A percentile compares a stretch with the other conserved stretches of the same genome.
Conservation (phyloP, 2,329 filamentous ascomycete species). For the Cercospora sojina region DNA sequence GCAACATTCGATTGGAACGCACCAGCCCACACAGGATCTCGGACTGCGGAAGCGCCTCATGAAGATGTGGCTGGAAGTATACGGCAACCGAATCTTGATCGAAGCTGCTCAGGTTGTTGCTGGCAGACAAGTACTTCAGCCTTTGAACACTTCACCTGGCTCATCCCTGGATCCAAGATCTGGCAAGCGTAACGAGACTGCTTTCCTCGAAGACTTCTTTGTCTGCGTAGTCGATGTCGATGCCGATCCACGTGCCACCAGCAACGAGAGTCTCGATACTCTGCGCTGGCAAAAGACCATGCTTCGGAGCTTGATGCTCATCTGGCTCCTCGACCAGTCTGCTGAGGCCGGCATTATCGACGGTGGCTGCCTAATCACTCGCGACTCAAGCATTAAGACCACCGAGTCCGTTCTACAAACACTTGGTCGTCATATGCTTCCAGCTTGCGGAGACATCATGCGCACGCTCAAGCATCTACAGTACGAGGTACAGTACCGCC, state of each 20-base stretch:
- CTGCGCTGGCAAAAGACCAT: constrained; percentile 54
- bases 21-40: constrained; percentile 56
- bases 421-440: constrained; percentile 55
- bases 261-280: constrained; percentile 12
- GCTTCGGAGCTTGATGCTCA: constrained; percentile 59
- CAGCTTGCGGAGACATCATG: constrained; percentile 58
- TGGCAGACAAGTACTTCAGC: constrained; percentile 47
- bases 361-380: constrained; percentile 51
- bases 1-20: constrained; percentile 49
- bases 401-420: constrained; percentile 55
- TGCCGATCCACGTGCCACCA: constrained; percentile 3
- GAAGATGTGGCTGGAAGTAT: constrained; percentile 58
- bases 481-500: constrained; percentile 55
- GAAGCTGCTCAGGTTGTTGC: constrained; percentile 59
- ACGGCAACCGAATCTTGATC: constrained; percentile 52
- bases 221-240: constrained; percentile 59
- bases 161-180: constrained; percentile 28
- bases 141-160: constrained; percentile 9
- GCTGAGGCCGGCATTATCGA: constrained; percentile 42
- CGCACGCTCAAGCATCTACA: constrained; percentile 57
- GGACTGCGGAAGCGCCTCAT: constrained; percentile 58
- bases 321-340: constrained; percentile 58
- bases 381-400: constrained; percentile 55
- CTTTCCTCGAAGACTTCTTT: constrained; percentile 58
- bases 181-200: constrained; percentile 26